Evolutionary conservation across 148 eudicot genomes (phyloP), one percentile per base, ranked within the genome.

Genomic region (Limonium bicolor): DNA sequence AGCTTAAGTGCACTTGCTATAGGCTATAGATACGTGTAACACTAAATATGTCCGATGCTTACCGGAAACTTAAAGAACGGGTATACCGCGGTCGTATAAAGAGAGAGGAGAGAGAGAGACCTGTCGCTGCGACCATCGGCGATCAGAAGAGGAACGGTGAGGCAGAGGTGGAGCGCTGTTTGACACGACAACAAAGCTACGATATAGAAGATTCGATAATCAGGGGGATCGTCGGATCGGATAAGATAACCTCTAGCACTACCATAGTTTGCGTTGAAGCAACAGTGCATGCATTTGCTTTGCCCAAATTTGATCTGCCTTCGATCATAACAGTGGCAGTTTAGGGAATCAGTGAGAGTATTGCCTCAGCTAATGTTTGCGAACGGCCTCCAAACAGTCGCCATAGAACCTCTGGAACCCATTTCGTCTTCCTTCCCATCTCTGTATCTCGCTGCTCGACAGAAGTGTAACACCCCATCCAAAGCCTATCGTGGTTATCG

Each of bases 361-460:
- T 67, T 4, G 94, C 74, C 22, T 67, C 59, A n/a, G 67, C 62
- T 0, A 87, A 70, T 0, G 82, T 41, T 4, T 61, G 73, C 6
- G 88, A 80, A 15, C 56, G 61, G 57, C 63, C 20, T 21, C 31
- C 26, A 62, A 52, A 87, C 20, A 65, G 15, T 28, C 55, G 58
- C 87, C 87, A 78, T 42, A 82, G 56, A 20, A 82, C 76, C 44
- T 53, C 63, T 10, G 96, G 85, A 3, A 77, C 78, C 54, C 73
- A 45, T 32, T 55, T 53, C 41, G n/a, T n/a, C n/a, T n/a, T n/a
- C n/a, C n/a, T n/a, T n/a, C n/a, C n/a, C n/a, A n/a, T n/a, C n/a
- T n/a, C n/a, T n/a, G n/a, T n/a, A n/a, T n/a, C n/a, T n/a, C n/a
- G n/a, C n/a, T n/a, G n/a, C n/a, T n/a, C n/a, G n/a, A n/a, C n/a